phyloP scores from a whole-genome alignment of 1,284 basidiomycete genomes.

The Stygiomarasmius scandens region DNA sequence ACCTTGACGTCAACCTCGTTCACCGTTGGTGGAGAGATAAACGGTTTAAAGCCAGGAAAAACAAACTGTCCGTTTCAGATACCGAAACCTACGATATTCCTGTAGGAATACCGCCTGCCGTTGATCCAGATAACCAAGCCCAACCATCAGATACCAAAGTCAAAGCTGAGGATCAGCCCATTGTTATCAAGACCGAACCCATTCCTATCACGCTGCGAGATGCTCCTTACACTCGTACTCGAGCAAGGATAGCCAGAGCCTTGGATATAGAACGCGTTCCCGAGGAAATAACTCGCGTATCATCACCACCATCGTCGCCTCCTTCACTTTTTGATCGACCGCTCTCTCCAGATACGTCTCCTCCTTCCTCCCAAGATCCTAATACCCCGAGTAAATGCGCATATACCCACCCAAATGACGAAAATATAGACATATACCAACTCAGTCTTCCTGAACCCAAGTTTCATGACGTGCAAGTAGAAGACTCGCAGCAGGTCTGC shows the following conservation, averaged over 20 bases:
- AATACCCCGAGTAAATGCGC: not conserved
- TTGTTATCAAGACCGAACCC: not conserved
- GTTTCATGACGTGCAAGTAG: not conserved
- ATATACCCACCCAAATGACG: not conserved
- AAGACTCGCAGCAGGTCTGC: not conserved
- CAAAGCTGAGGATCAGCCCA: not conserved
- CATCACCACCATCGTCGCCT: not conserved
- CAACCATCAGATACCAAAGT: not conserved
- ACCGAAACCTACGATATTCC: constrained; percentile 4
- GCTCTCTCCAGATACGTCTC: not conserved
- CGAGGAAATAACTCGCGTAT: not conserved
- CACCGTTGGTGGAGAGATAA: constrained; percentile 3
- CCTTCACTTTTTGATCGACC: not conserved
- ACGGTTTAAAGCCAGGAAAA: not conserved
- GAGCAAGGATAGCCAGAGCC: not conserved
- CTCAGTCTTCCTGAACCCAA: not conserved
- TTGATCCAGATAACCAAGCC: not conserved
- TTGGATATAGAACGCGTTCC: not conserved
- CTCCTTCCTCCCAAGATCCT: not conserved
- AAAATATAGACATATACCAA: not conserved
- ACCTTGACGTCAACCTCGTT: not conserved
- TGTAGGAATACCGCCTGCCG: constrained; percentile 5
- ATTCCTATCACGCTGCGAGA: too few species aligned
- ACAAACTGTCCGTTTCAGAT: not conserved
- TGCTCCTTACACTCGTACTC: not conserved